Evolutionary conservation across 2,329 filamentous ascomycete genomes (phyloP).

Genomic region (Leptographium flavum): DNA sequence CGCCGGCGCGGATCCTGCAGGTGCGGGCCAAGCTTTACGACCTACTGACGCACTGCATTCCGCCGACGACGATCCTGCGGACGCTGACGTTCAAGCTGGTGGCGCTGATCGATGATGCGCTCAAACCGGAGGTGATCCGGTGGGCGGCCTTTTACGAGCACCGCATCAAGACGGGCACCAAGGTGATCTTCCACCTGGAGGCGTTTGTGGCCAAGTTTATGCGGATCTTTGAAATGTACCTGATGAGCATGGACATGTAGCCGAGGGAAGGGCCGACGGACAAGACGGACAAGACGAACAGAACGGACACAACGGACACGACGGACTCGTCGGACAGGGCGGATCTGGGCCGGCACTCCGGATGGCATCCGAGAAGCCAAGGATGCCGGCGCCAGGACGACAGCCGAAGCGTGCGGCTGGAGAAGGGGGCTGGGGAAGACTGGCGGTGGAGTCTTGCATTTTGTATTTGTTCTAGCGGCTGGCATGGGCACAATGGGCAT

Average conservation of each 20-base stretch:
- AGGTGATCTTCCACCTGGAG: slow-evolving; percentile 96
- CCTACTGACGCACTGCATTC: slow-evolving; percentile 91
- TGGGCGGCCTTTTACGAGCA: slow-evolving; percentile 98
- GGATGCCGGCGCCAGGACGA: too few relatives aligned
- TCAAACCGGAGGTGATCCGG: slow-evolving; percentile 85
- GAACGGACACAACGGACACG: background rate
- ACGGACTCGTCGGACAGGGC: background rate
- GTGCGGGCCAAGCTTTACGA: slow-evolving; percentile 95
- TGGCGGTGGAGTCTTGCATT: too few relatives aligned
- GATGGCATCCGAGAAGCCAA: too few relatives aligned
- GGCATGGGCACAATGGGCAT: too few relatives aligned
- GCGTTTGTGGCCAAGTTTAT: slow-evolving; percentile 99
- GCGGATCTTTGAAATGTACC: slow-evolving; percentile 82
- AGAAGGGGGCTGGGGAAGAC: too few relatives aligned
- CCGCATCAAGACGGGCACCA: slow-evolving; percentile 77
- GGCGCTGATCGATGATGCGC: slow-evolving; percentile 67
- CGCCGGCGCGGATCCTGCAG: slow-evolving; percentile 74
- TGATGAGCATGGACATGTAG: slow-evolving; percentile 72
- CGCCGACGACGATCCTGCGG: slow-evolving; percentile 84
- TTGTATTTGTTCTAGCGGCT: too few relatives aligned
- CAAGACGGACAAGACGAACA: background rate
- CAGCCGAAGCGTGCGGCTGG: too few relatives aligned
- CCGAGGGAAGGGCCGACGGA: background rate
- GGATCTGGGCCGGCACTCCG: background rate
- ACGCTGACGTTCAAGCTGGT: slow-evolving; percentile 90